These are phyloP conservation scores for Pseudocercospora fijiensis DNA, from an alignment of 2,329 filamentous ascomycete species.

Conservation along the genomic window DNA sequence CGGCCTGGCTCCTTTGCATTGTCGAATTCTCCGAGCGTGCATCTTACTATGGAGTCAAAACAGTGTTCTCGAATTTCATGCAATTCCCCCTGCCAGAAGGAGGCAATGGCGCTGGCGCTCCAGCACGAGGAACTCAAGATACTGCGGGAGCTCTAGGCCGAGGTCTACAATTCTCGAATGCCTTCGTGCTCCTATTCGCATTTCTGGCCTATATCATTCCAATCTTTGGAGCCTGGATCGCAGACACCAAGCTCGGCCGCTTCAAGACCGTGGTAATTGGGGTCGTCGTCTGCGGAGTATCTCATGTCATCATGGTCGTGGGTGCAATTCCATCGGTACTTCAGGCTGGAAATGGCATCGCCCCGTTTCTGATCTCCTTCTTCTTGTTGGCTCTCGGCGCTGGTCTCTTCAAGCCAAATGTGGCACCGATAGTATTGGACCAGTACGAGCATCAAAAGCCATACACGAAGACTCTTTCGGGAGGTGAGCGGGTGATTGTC, in stretches of 20 bases:
- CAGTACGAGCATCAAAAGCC: conserved; percentile 45
- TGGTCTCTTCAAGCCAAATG: conserved; percentile 78
- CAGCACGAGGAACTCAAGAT: conserved; percentile 34
- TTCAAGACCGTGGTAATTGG: conserved; percentile 28
- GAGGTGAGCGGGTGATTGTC: conserved; percentile 48
- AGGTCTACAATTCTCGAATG: conserved; percentile 56
- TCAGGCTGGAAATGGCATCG: conserved; percentile 24
- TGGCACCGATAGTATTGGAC: conserved; percentile 52
- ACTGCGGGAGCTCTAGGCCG: conserved; percentile 59
- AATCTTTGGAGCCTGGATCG: conserved; percentile 39
- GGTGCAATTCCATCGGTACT: conserved; percentile 29
- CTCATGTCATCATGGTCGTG: conserved; percentile 28
- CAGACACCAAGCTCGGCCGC: conserved; percentile 30
- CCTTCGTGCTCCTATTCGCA: conserved; percentile 55
- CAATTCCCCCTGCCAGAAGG: conserved; percentile 57
- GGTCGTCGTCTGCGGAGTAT: conserved; percentile 27
- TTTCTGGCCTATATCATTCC: conserved; percentile 60
- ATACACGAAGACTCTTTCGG: conserved; percentile 39
- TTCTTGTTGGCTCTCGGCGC: conserved; percentile 56
- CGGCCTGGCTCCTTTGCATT: conserved; percentile 54
- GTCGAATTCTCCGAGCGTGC: conserved; percentile 63
- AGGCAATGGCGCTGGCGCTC: conserved; percentile 40
- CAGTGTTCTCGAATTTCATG: conserved; percentile 61
- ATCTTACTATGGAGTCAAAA: conserved; percentile 59
- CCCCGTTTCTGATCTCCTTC: conserved; percentile 60